These are phyloP conservation scores for Penicillium egyptiacum DNA, from an alignment of 495 filamentous ascomycete genomes.

Conservation along the genomic window DNA sequence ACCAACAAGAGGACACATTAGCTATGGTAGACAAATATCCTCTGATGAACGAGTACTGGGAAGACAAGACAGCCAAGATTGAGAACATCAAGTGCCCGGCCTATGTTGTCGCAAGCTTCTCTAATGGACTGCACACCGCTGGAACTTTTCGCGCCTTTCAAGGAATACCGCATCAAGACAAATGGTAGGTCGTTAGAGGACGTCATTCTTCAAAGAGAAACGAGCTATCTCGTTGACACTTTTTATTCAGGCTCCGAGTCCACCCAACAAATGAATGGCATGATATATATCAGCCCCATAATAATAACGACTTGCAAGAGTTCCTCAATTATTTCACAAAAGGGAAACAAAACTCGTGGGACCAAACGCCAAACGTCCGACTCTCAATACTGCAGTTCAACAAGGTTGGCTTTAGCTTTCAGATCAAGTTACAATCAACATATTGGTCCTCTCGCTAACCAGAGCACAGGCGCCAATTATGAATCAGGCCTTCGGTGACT, in stretches of 20 bases:
- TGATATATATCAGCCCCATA: neutral
- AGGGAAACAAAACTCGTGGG: neutral
- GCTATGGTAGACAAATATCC: neutral
- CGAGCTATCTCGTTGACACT: no score
- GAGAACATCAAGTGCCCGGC: conserved; percentile 21
- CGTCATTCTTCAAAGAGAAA: no score
- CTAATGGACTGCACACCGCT: conserved; percentile 7
- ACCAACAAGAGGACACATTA: no score
- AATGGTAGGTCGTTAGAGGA: neutral
- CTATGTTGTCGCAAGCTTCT: conserved; percentile 27
- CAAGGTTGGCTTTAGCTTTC: no score
- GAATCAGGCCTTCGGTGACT: neutral
- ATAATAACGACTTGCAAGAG: neutral
- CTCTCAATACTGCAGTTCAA: neutral
- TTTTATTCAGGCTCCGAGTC: neutral
- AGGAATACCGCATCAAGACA: neutral
- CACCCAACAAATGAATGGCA: conserved; percentile 5
- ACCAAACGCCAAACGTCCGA: neutral
- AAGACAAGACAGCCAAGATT: conserved; percentile 21
- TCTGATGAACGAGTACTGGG: conserved; percentile 23
- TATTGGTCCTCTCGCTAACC: no score
- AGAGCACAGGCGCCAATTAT: neutral
- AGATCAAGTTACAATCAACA: no score
- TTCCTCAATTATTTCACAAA: conserved; percentile 1
- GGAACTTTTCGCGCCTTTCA: conserved; percentile 2